phyloP scores from a whole-genome alignment of 352 stramenopile genomes.

The Phytophthora idaei region DNA sequence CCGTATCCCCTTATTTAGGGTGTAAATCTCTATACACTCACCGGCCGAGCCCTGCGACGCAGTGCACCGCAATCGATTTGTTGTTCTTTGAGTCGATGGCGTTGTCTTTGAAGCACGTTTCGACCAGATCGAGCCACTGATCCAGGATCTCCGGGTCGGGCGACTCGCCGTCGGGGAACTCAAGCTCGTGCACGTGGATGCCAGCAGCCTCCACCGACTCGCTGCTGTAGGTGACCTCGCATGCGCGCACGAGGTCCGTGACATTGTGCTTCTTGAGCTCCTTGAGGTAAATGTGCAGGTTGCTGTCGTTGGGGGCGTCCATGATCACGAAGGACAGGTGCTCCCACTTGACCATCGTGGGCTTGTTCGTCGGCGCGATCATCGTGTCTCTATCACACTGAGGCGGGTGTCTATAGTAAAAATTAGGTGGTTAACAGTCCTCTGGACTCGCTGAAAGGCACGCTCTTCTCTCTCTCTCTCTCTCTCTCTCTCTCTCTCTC shows the following conservation, averaged over 20 bases:
- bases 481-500: constrained; percentile 10
- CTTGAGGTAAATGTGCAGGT: constrained; percentile 97
- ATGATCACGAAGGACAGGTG: constrained; percentile 98
- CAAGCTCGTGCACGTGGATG: constrained; percentile 94
- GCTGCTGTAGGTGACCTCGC: constrained; percentile 94
- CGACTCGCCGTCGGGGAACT: constrained; percentile 96
- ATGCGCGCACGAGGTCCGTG: constrained; percentile 95
- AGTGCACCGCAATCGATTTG: constrained; percentile 97
- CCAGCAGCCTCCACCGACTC: constrained; percentile 92
- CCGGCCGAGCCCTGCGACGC: constrained; percentile 96
- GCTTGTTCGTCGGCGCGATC: constrained; percentile 88
- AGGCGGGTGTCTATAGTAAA: constrained; percentile 22
- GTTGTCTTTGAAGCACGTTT: constrained; percentile 93
- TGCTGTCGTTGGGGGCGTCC: constrained; percentile 96
- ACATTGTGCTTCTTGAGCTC: constrained; percentile 97
- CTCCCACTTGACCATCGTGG: constrained; percentile 87
- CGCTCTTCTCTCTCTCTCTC: constrained; percentile 6
- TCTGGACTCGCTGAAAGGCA: constrained; percentile 11
- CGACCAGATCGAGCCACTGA: constrained; percentile 95
- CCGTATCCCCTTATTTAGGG: not conserved
- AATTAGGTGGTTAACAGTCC: constrained; percentile 1
- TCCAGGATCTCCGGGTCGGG: constrained; percentile 94
- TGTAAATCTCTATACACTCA: constrained; percentile 33
- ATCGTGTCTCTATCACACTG: constrained; percentile 45
- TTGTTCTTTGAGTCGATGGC: constrained; percentile 61